Conservation (phyloP, 305 asterid genomes). For the Ilex paraguariensis region DNA sequence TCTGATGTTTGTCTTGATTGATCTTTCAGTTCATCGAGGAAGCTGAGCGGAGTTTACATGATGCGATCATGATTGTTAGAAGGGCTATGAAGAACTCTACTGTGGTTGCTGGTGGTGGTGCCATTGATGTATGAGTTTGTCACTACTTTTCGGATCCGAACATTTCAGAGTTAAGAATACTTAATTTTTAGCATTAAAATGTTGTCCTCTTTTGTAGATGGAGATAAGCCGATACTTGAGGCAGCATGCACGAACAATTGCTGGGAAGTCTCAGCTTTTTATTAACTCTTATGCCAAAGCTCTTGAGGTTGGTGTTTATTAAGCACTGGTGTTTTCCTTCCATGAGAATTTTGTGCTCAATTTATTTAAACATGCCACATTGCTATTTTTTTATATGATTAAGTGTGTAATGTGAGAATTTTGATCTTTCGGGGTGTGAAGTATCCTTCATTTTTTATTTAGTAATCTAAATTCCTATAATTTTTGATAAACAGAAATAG, state of each 20-base stretch:
- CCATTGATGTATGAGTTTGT: slow-evolving; percentile 70
- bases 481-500: too few relatives aligned
- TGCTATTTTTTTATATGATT: too few relatives aligned
- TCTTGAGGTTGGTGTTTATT: slow-evolving; percentile 60
- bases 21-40: slow-evolving; percentile 78
- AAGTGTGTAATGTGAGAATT: too few relatives aligned
- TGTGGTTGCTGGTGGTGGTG: slow-evolving; percentile 97
- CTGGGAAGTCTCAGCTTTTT: slow-evolving; percentile 94
- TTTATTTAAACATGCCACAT: too few relatives aligned
- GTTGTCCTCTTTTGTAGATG: slow-evolving; percentile 47
- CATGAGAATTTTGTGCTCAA: too few relatives aligned
- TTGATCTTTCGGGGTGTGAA: too few relatives aligned
- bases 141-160: slow-evolving; percentile 12
- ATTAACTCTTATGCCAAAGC: slow-evolving; percentile 97
- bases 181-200: too few relatives aligned
- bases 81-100: slow-evolving; percentile 93
- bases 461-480: too few relatives aligned
- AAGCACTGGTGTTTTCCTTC: too few relatives aligned
- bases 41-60: slow-evolving; percentile 84
- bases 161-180: not conserved
- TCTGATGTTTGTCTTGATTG: slow-evolving; percentile 25
- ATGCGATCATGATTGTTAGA: slow-evolving; percentile 89
- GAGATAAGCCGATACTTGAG: slow-evolving; percentile 93
- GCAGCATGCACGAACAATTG: slow-evolving; percentile 95
- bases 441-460: too few relatives aligned